phyloP scores from a whole-genome alignment of 2,329 filamentous ascomycete species.

The Moelleriella libera region DNA sequence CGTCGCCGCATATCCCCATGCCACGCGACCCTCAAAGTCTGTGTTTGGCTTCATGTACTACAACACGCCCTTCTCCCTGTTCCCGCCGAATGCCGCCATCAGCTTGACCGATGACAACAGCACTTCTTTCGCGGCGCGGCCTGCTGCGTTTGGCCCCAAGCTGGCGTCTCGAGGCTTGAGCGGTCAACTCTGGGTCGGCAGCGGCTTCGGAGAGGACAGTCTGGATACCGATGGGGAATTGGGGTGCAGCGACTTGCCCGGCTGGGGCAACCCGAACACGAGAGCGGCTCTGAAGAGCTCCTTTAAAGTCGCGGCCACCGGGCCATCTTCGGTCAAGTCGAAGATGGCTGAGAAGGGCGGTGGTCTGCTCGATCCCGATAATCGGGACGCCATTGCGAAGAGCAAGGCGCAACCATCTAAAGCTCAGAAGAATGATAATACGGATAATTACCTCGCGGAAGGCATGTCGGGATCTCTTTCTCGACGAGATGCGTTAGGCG shows the following conservation, averaged over 20 bases:
- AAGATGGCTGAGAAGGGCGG: constrained; percentile 7
- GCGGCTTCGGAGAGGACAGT: constrained; percentile 73
- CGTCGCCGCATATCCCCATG: constrained; percentile 10
- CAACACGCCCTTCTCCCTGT: constrained; percentile 69
- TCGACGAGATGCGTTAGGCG: constrained; percentile 19
- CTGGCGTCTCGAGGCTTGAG: constrained; percentile 66
- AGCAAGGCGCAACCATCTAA: constrained; percentile 3
- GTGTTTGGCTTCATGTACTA: constrained; percentile 48
- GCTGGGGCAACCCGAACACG: constrained; percentile 55
- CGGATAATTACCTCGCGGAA: constrained; percentile 70
- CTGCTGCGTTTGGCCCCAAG: constrained; percentile 80
- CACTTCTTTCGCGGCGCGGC: constrained; percentile 86
- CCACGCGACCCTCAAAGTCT: constrained; percentile 10
- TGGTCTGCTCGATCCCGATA: constrained; percentile 12
- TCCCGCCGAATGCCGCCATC: constrained; percentile 90
- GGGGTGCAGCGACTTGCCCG: constrained; percentile 87
- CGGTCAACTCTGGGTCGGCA: constrained; percentile 86
- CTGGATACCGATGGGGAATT: constrained; percentile 66
- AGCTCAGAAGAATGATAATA: constrained; percentile 52
- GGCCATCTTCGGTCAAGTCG: constrained; percentile 6
- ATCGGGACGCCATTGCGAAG: constrained; percentile 8
- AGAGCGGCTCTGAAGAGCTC: constrained; percentile 28
- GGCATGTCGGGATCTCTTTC: constrained; percentile 16
- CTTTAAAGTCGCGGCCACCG: constrained; percentile 15
- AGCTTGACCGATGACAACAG: constrained; percentile 96